A percentile compares a stretch with the other conserved stretches of the same genome.
Evolutionary conservation across 306 rosid species (phyloP).

Genomic region (Trichosanthes cucumerina): DNA sequence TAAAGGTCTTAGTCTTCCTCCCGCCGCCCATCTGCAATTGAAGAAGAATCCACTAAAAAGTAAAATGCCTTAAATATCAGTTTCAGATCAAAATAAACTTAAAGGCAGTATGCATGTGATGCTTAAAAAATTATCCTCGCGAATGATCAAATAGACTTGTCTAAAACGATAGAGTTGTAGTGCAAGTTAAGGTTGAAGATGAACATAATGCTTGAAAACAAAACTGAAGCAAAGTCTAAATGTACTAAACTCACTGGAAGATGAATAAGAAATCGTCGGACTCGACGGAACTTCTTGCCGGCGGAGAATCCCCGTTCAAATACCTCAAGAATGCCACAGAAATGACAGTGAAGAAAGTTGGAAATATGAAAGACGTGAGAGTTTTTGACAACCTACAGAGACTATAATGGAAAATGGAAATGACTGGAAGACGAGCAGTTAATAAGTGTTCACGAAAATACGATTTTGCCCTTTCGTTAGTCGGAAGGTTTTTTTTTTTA

Average conservation of each 20-base stretch:
- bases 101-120: not conserved
- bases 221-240: not conserved
- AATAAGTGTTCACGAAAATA: not conserved
- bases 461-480: not conserved
- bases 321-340: not conserved
- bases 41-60: not conserved
- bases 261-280: not conserved
- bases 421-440: not conserved
- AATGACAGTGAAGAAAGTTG: not conserved
- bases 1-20: slow-evolving; percentile 25
- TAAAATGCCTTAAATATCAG: not conserved
- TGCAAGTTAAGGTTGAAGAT: not conserved
- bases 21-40: slow-evolving; percentile 30
- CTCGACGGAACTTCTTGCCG: not conserved
- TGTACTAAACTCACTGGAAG: not conserved
- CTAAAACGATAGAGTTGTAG: not conserved
- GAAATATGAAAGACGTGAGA: not conserved
- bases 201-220: not conserved
- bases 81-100: not conserved
- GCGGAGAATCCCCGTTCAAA: not conserved
- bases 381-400: not conserved
- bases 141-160: not conserved
- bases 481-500: no score
- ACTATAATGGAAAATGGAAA: not conserved
- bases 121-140: not conserved